phyloP scores from a whole-genome alignment of 345 rosid genomes.

The Lagerstroemia speciosa region DNA sequence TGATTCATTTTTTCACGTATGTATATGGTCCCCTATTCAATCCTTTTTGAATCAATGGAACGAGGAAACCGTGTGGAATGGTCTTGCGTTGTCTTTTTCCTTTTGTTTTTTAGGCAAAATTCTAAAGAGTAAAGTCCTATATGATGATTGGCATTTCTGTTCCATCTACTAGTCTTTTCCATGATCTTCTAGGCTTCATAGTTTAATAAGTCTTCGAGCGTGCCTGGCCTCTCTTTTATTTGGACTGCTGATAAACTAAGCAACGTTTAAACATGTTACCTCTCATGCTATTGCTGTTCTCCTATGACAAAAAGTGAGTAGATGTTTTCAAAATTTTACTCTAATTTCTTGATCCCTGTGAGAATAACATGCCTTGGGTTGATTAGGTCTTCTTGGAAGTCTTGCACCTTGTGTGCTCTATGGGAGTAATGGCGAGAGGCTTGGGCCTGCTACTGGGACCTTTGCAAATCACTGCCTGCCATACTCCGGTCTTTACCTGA shows the following conservation, averaged over 20 bases:
- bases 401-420: conserved; percentile 78
- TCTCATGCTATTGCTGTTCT: not conserved
- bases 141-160: not conserved
- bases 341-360: not conserved
- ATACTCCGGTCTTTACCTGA: conserved; percentile 60
- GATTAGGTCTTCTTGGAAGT: conserved; percentile 81
- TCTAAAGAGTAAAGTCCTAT: not conserved
- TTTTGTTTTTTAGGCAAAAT: not conserved
- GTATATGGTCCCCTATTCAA: not conserved
- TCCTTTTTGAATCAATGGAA: not conserved
- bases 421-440: conserved; percentile 87
- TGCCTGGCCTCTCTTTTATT: not conserved
- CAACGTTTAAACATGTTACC: not conserved
- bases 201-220: not conserved
- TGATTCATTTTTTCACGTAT: not conserved
- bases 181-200: not conserved
- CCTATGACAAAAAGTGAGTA: not conserved
- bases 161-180: not conserved
- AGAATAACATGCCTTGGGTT: not conserved
- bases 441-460: conserved; percentile 62
- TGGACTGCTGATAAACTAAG: not conserved
- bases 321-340: not conserved
- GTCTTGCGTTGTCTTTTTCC: not conserved
- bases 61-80: not conserved
- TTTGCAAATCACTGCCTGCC: conserved; percentile 77